A percentile compares a stretch with the other conserved stretches of the same genome.
These are phyloP conservation scores for Dorcoceras hygrometricum DNA, from an alignment of 257 asterid species.

Conservation along the genomic window DNA sequence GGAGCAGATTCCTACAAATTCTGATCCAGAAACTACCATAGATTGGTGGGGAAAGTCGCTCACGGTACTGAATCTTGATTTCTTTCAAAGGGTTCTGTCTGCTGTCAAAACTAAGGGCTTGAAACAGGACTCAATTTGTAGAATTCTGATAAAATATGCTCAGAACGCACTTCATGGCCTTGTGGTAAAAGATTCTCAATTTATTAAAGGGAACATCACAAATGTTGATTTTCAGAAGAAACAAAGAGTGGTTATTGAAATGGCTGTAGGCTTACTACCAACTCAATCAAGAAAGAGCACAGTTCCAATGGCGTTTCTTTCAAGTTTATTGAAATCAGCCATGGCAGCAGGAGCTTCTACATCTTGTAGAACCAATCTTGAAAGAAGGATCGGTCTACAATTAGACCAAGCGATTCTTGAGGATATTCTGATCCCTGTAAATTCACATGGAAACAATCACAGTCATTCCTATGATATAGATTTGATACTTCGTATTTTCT, in stretches of 20 bases:
- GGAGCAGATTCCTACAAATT: constrained; percentile 54
- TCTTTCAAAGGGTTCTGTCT: constrained; percentile 65
- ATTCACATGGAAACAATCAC: constrained; percentile 52
- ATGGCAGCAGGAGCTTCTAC: constrained; percentile 60
- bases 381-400: constrained; percentile 82
- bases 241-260: constrained; percentile 65
- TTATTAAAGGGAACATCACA: constrained; percentile 41
- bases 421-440: constrained; percentile 70
- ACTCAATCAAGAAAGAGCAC: constrained; percentile 73
- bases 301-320: constrained; percentile 89
- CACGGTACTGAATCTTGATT: constrained; percentile 57
- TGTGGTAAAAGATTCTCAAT: constrained; percentile 44
- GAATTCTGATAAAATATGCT: constrained; percentile 73
- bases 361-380: constrained; percentile 81
- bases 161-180: constrained; percentile 71
- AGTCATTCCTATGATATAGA: constrained; percentile 69
- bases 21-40: constrained; percentile 53
- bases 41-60: constrained; percentile 94
- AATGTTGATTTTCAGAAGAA: constrained; percentile 62
- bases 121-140: constrained; percentile 77
- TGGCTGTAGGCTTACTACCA: constrained; percentile 60
- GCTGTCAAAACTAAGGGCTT: constrained; percentile 77
- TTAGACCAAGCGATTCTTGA: constrained; percentile 92
- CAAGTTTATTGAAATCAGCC: constrained; percentile 71
- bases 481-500: constrained; percentile 67